Evolutionary conservation across 129 eudicot genomes (phyloP).

Genomic region (Heracleum sosnowskyi): DNA sequence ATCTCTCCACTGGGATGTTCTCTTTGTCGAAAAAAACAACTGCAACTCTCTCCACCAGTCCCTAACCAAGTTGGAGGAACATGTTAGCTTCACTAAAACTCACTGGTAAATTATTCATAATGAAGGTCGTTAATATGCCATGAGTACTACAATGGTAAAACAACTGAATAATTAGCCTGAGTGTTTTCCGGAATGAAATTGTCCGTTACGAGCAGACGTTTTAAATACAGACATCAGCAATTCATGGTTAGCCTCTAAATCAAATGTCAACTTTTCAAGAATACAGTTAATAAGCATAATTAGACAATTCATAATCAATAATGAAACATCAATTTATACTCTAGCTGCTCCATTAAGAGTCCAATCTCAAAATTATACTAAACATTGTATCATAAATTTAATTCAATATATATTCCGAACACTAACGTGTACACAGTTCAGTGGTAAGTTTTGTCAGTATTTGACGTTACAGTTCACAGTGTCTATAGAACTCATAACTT

Average conservation of each 20-base stretch:
- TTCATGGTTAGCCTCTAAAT: background rate
- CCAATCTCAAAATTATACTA: no score
- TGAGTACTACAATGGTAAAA: background rate
- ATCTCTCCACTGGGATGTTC: slow-evolving; percentile 62
- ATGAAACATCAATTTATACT: background rate
- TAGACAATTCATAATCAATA: background rate
- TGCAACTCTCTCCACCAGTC: slow-evolving; percentile 76
- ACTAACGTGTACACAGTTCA: background rate
- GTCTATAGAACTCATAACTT: background rate
- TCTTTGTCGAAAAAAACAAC: slow-evolving; percentile 47
- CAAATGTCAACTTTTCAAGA: background rate
- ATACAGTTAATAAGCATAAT: background rate
- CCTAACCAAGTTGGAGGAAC: slow-evolving; percentile 28
- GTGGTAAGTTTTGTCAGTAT: background rate
- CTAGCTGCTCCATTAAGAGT: background rate
- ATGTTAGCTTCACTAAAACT: slow-evolving; percentile 8
- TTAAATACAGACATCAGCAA: background rate
- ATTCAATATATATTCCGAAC: no score
- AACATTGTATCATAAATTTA: no score
- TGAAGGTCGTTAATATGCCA: background rate
- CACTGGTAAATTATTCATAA: background rate
- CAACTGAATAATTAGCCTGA: background rate
- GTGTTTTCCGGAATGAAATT: background rate
- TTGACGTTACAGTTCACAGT: background rate
- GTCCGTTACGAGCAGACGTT: background rate